Conservation (phyloP, 108 stramenopile species). For the Pseudonitzschia delicatissima region DNA sequence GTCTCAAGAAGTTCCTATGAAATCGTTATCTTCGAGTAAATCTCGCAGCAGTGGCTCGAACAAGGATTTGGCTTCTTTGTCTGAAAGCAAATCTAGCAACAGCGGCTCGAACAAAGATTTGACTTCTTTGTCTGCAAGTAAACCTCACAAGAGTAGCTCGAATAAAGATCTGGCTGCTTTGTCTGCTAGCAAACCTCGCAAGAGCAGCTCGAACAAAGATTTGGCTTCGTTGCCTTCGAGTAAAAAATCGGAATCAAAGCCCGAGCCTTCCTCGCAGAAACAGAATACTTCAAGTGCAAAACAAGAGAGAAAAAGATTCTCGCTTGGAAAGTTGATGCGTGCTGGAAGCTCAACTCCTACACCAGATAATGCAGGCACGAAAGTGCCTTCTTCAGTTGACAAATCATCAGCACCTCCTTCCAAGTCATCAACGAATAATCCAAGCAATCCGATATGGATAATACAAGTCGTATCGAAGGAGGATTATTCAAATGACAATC, state of each 20-base stretch:
- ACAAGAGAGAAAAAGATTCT: constrained; percentile 29
- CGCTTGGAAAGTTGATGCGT: constrained; percentile 29
- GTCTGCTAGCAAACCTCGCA: no score
- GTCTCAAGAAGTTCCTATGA: no score
- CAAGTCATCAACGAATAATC: background rate
- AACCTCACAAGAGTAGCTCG: no score
- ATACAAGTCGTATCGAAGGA: background rate
- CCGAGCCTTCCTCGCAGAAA: background rate
- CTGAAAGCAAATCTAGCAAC: no score
- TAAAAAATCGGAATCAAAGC: no score
- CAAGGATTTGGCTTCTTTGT: no score
- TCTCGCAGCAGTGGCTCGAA: background rate
- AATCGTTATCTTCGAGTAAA: constrained; percentile 4
- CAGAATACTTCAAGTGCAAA: background rate
- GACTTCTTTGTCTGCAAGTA: no score
- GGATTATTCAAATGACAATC: constrained; percentile 10
- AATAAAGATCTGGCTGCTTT: no score
- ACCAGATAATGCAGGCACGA: constrained; percentile 1
- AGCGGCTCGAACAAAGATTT: no score
- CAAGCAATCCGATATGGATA: background rate
- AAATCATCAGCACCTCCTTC: background rate
- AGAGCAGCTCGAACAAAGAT: no score
- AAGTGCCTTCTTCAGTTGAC: background rate
- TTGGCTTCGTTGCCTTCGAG: no score
- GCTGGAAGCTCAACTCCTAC: constrained; percentile 11